Evolutionary conservation across 148 eudicot genomes (phyloP).

Genomic region (Simmondsia chinensis): DNA sequence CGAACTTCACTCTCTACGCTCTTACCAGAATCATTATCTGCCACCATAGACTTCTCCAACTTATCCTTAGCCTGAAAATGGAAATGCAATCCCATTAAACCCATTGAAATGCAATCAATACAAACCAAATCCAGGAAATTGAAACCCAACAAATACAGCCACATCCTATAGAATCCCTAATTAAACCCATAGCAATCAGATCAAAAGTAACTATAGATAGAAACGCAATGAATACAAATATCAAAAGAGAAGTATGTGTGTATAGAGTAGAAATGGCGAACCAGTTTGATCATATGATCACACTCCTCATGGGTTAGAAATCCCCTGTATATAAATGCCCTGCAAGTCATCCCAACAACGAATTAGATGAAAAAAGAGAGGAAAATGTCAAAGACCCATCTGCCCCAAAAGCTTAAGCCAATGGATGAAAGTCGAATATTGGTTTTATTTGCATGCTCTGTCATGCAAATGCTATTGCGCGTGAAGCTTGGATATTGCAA

Average conservation of each 20-base stretch:
- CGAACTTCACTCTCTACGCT: conserved; percentile 63
- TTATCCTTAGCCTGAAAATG: conserved; percentile 89
- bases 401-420: too few relatives aligned
- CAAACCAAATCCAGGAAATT: too few relatives aligned
- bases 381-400: too few relatives aligned
- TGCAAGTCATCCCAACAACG: conserved; percentile 15
- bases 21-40: conserved; percentile 71
- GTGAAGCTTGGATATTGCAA: not conserved
- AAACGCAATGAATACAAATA: too few relatives aligned
- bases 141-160: too few relatives aligned
- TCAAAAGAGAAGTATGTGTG: not conserved
- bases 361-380: not conserved
- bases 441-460: too few relatives aligned
- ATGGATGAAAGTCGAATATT: too few relatives aligned
- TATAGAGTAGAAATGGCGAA: conserved; percentile 16
- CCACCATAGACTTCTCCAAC: conserved; percentile 83
- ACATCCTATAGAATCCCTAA: not conserved
- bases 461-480: too few relatives aligned
- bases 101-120: too few relatives aligned
- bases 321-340: conserved; percentile 67
- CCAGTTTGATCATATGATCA: conserved; percentile 83
- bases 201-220: too few relatives aligned
- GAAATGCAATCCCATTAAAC: too few relatives aligned
- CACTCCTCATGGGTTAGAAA: conserved; percentile 81
- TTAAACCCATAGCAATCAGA: too few relatives aligned